Percentiles rank a stretch among this genome's conserved stretches.
Evolutionary conservation across 2,329 filamentous ascomycete genomes (phyloP).

Genomic region (Aspergillus sp.): DNA sequence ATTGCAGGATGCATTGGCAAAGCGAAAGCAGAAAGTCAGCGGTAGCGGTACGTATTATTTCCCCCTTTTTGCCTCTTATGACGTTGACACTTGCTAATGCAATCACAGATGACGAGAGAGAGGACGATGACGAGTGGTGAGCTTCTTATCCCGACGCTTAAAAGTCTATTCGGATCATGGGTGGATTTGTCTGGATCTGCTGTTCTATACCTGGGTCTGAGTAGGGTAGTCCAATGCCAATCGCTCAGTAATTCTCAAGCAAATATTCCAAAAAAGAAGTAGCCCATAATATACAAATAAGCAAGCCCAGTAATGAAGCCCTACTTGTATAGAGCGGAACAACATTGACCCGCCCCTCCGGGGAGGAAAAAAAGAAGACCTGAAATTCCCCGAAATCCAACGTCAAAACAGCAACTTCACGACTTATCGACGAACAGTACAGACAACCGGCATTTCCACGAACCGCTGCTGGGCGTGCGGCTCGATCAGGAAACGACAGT

Average conservation of each 20-base stretch:
- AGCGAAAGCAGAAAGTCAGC: constrained; percentile 88
- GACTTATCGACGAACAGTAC: constrained; percentile 9
- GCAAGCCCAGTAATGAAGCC: neutral
- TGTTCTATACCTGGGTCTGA: neutral
- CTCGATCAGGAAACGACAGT: constrained; percentile 2
- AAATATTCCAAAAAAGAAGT: no score
- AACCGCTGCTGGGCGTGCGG: constrained; percentile 1
- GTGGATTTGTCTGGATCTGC: constrained; percentile 1
- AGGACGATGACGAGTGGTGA: constrained; percentile 41
- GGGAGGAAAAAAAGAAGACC: neutral
- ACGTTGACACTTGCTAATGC: constrained; percentile 15
- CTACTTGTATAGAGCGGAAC: constrained; percentile 29
- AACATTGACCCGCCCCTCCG: constrained; percentile 15
- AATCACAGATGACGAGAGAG: constrained; percentile 38
- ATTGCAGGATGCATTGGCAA: constrained; percentile 65
- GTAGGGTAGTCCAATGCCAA: no score
- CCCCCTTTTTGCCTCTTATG: neutral
- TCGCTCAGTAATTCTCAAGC: no score
- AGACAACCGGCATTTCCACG: neutral
- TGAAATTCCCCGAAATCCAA: neutral
- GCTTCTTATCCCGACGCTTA: neutral
- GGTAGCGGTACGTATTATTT: constrained; percentile 69
- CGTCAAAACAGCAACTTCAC: neutral
- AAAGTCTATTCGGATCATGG: constrained; percentile 1
- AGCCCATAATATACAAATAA: no score